Evolutionary conservation across 2,329 filamentous ascomycete species (phyloP).

Genomic region (Venturiaceae sp.): DNA sequence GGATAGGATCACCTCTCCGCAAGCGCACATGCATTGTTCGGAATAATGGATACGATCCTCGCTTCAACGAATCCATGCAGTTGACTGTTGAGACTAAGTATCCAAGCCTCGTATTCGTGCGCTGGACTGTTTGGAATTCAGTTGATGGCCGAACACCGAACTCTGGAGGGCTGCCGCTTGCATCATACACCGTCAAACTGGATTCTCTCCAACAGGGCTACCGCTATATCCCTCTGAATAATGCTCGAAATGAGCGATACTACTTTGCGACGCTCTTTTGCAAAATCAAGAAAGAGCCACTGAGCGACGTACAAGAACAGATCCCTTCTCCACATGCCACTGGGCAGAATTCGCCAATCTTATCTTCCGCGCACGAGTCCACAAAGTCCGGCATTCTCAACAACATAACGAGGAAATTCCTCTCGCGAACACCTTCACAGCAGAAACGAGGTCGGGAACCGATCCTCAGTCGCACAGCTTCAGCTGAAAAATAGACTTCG

Average conservation of each 20-base stretch:
- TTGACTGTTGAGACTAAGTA: slow-evolving; percentile 88
- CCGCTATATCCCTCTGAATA: slow-evolving; percentile 81
- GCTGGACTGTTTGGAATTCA: slow-evolving; percentile 85
- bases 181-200: slow-evolving; percentile 88
- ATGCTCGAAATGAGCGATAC: slow-evolving; percentile 83
- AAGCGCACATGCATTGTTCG: slow-evolving; percentile 70
- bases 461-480: background rate
- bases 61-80: slow-evolving; percentile 70
- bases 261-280: slow-evolving; percentile 93
- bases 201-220: slow-evolving; percentile 84
- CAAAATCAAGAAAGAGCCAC: slow-evolving; percentile 57
- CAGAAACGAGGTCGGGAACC: slow-evolving; percentile 19
- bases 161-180: slow-evolving; percentile 54
- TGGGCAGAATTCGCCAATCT: slow-evolving; percentile 20
- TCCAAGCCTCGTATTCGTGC: slow-evolving; percentile 85
- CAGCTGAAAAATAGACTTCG: background rate
- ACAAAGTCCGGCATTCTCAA: slow-evolving; percentile 25
- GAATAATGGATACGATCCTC: slow-evolving; percentile 89
- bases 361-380: slow-evolving; percentile 17
- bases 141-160: slow-evolving; percentile 62
- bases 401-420: no score
- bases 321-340: slow-evolving; percentile 17
- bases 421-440: slow-evolving; percentile 33
- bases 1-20: slow-evolving; percentile 63
- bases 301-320: slow-evolving; percentile 8